These are phyloP conservation scores for Hibiscus syriacus DNA, from an alignment of 345 rosid genomes.

Conservation along the genomic window DNA sequence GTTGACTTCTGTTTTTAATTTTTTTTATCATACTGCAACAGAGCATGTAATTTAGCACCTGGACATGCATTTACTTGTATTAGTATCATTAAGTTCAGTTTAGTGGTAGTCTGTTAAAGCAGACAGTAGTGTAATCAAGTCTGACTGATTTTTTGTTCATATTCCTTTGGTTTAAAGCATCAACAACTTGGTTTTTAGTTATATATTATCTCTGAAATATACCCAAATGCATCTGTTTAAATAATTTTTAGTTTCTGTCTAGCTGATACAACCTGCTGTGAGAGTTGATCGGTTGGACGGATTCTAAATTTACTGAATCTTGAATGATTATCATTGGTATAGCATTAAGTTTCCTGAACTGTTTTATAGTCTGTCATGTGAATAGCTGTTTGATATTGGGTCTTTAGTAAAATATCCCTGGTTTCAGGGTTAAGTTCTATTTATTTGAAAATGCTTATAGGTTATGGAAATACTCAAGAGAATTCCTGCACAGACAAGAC, in stretches of 20 bases:
- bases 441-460: conserved; percentile 23
- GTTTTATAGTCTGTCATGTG: too few relatives aligned
- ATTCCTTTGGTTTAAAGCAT: background rate
- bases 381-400: background rate
- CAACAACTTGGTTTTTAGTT: too few relatives aligned
- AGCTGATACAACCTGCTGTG: background rate
- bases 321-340: background rate
- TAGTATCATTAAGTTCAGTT: background rate
- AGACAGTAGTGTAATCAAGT: background rate
- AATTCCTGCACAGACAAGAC: conserved; percentile 58
- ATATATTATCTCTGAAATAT: too few relatives aligned
- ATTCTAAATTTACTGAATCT: background rate
- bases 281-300: background rate
- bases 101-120: background rate
- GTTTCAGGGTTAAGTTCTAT: background rate
- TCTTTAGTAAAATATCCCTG: conserved; percentile 1
- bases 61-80: background rate
- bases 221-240: background rate
- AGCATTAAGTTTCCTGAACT: background rate
- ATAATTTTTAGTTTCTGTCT: background rate
- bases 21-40: background rate
- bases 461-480: conserved; percentile 72
- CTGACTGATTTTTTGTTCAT: conserved; percentile 1
- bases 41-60: background rate
- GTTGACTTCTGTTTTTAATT: background rate